Base-by-base conservation (phyloP, 805 yeast species). In the Cyberlindnera amylophila region DNA sequence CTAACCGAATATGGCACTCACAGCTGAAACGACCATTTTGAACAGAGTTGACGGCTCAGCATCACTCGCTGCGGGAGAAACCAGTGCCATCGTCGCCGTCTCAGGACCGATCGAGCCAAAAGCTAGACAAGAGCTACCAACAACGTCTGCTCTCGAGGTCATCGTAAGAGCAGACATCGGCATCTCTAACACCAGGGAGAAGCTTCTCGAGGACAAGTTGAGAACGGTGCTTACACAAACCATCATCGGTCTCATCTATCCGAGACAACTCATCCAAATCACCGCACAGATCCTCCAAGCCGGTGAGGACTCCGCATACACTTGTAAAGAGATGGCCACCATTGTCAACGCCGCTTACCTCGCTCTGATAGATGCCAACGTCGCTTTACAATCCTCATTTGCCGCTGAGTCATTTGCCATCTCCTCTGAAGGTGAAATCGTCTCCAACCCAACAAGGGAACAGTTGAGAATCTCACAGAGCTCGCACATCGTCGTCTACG, bases 31-130 rank as follows among this genome's bases (percentile, higher is more conserved):
- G 1, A 34, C 50, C 4, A 18, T 54, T 1, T 63, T 87, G 36
- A 64, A 67, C 41, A 74, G 79, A 48, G 91, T 82, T 2, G 96
- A 88, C 60, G 97, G 97, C 1, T 86, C 95, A 1, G 81, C 91
- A 1, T 74, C 74, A 18, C 68, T 81, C 43, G 58, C 64, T 13
- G 59, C 65, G n/a, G 77, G 74, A 2, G 61, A 61, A 14, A 77
- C 84, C 1, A 75, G 75, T 43, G 80, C 85, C 3, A 64, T 90
- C 2, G 78, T 82, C 33, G 80, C 96, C 0, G 90, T 91, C 1
- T 75, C 90, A 1, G 99, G 99, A 0, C 99, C 99, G 0, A 74
- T 91, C 24, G 97, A 91, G 55, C 81, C 87, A 10, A 83, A 82
- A 59, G 64, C 78, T 12, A 75, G 91, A 52, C 96, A 89, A 58